Conservation (phyloP, 768 basidiomycete genomes). For the Harrya chromipes region DNA sequence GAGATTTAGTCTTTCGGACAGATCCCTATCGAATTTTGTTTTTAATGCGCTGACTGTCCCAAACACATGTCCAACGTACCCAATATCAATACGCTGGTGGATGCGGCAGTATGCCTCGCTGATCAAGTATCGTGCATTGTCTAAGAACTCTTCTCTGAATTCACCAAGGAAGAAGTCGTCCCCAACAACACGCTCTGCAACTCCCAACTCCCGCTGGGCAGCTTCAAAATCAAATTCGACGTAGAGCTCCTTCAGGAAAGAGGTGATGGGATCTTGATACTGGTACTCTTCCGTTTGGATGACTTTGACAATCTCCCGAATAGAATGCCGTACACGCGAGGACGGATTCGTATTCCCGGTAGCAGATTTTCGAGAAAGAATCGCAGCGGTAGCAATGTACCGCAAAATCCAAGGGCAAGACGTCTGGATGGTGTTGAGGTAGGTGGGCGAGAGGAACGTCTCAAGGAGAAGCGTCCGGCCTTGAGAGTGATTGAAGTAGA, state of each 20-base stretch:
- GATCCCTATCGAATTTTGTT: conserved; percentile 55
- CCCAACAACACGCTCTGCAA: conserved; percentile 77
- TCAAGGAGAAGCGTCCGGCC: conserved; percentile 91
- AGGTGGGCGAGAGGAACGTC: conserved; percentile 93
- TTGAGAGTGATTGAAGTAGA: conserved; percentile 95
- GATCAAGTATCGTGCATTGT: conserved; percentile 94
- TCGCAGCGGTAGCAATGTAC: conserved; percentile 90
- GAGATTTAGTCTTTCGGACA: conserved; percentile 90
- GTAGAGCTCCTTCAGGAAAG: conserved; percentile 91
- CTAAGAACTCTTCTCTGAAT: conserved; percentile 91
- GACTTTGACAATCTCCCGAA: conserved; percentile 89
- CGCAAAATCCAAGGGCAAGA: conserved; percentile 92
- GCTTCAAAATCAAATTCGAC: conserved; percentile 96
- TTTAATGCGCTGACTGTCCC: background rate
- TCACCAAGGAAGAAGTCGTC: conserved; percentile 94
- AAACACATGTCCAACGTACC: conserved; percentile 40
- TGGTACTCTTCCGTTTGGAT: conserved; percentile 96
- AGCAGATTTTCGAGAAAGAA: conserved; percentile 81
- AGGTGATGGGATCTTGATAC: conserved; percentile 90
- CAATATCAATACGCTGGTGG: conserved; percentile 88
- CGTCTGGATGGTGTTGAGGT: conserved; percentile 98
- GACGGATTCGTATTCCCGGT: conserved; percentile 48
- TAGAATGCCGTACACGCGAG: conserved; percentile 79
- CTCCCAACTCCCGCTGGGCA: conserved; percentile 77
- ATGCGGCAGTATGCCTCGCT: conserved; percentile 98